These are phyloP conservation scores for Kurtzmaniella quercitrusa DNA, from an alignment of 1,139 yeast species.

Conservation along the genomic window DNA sequence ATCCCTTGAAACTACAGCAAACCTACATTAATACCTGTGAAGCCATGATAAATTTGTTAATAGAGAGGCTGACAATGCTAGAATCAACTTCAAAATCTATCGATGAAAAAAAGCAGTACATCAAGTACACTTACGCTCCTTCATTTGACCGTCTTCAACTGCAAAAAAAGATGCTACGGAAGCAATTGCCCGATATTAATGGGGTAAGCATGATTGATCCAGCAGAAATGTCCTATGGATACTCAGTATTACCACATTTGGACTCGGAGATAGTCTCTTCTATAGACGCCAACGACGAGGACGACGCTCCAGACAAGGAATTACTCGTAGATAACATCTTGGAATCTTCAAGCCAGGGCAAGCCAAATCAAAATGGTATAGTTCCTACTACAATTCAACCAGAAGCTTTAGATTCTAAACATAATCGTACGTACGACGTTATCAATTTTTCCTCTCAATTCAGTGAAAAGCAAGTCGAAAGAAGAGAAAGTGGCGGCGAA, in stretches of 20 bases:
- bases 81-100: constrained; percentile 35
- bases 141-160: constrained; percentile 12
- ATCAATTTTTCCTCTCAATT: constrained; percentile 11
- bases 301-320: not conserved
- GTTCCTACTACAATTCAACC: not conserved
- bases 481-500: not conserved
- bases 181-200: constrained; percentile 5
- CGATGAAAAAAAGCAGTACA: constrained; percentile 28
- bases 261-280: constrained; percentile 7
- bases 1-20: constrained; percentile 10
- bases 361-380: not conserved
- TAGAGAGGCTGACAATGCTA: constrained; percentile 23
- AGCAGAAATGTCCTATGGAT: constrained; percentile 3
- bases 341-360: not conserved
- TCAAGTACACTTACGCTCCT: constrained; percentile 19
- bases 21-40: constrained; percentile 20
- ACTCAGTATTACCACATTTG: constrained; percentile 5
- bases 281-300: constrained; percentile 3
- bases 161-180: constrained; percentile 2
- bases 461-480: constrained; percentile 6
- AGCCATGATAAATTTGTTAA: constrained; percentile 21
- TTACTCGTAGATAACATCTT: not conserved
- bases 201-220: constrained; percentile 3
- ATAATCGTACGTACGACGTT: constrained; percentile 7
- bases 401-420: not conserved